Conservation (phyloP, 805 yeast genomes). For the Candida pini region DNA sequence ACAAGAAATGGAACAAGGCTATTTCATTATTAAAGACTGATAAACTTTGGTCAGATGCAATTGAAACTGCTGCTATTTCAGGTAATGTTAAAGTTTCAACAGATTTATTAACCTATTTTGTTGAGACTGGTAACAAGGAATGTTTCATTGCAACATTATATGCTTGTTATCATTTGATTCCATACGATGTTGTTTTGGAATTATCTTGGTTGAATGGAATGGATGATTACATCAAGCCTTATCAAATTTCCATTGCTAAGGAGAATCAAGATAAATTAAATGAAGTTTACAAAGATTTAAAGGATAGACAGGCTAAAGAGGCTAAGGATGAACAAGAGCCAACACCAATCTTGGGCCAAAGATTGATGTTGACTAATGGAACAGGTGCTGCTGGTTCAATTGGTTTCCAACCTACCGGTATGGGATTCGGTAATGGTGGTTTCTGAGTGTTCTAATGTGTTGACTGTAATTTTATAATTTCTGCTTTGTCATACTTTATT, state of each 20-base stretch:
- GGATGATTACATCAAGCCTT: constrained; percentile 85
- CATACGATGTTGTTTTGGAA: constrained; percentile 81
- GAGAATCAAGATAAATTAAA: constrained; percentile 68
- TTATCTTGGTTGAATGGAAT: constrained; percentile 86
- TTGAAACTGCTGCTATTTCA: constrained; percentile 85
- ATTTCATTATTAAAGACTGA: constrained; percentile 85
- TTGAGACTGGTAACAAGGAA: constrained; percentile 94
- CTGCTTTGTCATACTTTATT: too few relatives aligned
- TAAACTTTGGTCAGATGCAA: constrained; percentile 91
- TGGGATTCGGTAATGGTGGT: constrained; percentile 58
- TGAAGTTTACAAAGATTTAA: constrained; percentile 64
- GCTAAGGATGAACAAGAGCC: constrained; percentile 40
- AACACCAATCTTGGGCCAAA: constrained; percentile 50
- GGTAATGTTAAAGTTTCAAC: constrained; percentile 76
- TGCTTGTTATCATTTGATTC: constrained; percentile 74
- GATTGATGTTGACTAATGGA: constrained; percentile 81
- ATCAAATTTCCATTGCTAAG: constrained; percentile 74
- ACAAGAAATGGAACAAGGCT: constrained; percentile 89
- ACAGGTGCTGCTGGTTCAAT: constrained; percentile 34
- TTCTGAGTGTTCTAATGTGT: too few relatives aligned
- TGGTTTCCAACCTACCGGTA: constrained; percentile 67
- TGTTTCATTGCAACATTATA: constrained; percentile 87
- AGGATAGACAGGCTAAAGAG: constrained; percentile 60
- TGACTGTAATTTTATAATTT: too few relatives aligned
- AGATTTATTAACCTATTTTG: constrained; percentile 85